These are phyloP conservation scores for Rubia yunnanensis DNA, from an alignment of 257 asterid genomes.

Conservation along the genomic window DNA sequence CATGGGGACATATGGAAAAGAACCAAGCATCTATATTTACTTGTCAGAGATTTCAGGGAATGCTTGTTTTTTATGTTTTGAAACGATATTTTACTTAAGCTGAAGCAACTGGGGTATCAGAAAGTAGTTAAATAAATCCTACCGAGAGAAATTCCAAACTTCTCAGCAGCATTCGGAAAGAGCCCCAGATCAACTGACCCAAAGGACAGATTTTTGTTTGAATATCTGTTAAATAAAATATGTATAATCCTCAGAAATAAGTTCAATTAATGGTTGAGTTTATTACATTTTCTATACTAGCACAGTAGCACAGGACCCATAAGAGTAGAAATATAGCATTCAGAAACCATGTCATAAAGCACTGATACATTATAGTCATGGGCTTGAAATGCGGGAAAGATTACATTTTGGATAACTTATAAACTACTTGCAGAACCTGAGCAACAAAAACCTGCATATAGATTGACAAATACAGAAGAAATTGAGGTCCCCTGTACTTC, in stretches of 20 bases:
- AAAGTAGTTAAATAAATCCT: constrained; percentile 11
- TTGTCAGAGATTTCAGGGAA: neutral
- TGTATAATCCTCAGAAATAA: neutral
- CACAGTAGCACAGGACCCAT: neutral
- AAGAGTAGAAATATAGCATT: neutral
- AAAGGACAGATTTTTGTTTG: constrained; percentile 68
- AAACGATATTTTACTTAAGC: neutral
- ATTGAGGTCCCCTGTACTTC: neutral
- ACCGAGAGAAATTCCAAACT: constrained; percentile 77
- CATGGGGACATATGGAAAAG: neutral
- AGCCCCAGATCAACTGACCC: constrained; percentile 91
- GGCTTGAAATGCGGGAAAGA: neutral
- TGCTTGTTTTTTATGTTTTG: neutral
- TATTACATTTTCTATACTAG: neutral
- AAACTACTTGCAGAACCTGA: neutral
- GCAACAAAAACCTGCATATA: neutral
- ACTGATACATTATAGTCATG: neutral
- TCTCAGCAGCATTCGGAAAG: constrained; percentile 95
- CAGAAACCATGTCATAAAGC: neutral
- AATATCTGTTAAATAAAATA: constrained; percentile 47
- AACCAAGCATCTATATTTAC: neutral
- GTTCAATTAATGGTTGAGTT: neutral
- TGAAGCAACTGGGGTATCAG: neutral
- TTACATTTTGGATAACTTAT: neutral
- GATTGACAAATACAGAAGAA: neutral